A percentile compares a stretch with the other conserved stretches of the same genome.
These are phyloP conservation scores for Coriolopsis trogii DNA, from an alignment of 1,284 basidiomycete species.

Conservation along the genomic window DNA sequence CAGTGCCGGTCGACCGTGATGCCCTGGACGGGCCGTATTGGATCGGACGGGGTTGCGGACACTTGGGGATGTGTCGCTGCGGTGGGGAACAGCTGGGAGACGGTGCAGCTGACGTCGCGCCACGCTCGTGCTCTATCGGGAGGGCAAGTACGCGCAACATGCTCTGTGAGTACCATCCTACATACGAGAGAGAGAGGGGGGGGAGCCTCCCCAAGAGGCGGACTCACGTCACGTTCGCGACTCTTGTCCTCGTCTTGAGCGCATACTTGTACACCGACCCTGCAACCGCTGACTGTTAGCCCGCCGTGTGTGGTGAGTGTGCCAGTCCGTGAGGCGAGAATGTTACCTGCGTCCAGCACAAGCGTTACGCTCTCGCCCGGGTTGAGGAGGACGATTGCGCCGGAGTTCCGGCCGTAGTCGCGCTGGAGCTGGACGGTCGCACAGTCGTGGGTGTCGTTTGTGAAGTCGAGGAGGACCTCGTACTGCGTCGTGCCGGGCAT, in stretches of 20 bases:
- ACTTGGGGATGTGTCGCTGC: conserved; percentile 35
- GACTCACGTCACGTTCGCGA: conserved; percentile 70
- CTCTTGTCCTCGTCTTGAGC: conserved; percentile 63
- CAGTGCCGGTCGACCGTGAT: conserved; percentile 68
- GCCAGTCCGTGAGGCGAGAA: background rate
- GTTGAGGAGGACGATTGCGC: conserved; percentile 57
- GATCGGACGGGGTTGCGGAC: conserved; percentile 34
- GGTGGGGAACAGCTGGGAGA: conserved; percentile 61
- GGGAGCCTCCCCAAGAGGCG: no score
- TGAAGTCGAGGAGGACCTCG: conserved; percentile 68
- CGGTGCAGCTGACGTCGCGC: conserved; percentile 62
- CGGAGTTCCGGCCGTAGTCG: conserved; percentile 61
- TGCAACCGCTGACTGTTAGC: conserved; percentile 20
- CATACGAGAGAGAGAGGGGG: background rate
- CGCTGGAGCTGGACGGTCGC: conserved; percentile 65
- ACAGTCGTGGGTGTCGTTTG: conserved; percentile 67
- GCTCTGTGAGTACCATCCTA: conserved; percentile 7
- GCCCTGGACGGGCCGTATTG: conserved; percentile 46
- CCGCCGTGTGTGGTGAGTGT: background rate
- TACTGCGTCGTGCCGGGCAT: conserved; percentile 59
- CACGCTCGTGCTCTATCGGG: conserved; percentile 59
- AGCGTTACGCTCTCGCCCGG: conserved; percentile 67
- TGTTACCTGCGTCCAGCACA: conserved; percentile 57
- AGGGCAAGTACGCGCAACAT: background rate
- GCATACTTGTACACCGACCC: conserved; percentile 70